These are phyloP conservation scores for Phytophthora capsici DNA, from an alignment of 352 stramenopile species.

Conservation along the genomic window DNA sequence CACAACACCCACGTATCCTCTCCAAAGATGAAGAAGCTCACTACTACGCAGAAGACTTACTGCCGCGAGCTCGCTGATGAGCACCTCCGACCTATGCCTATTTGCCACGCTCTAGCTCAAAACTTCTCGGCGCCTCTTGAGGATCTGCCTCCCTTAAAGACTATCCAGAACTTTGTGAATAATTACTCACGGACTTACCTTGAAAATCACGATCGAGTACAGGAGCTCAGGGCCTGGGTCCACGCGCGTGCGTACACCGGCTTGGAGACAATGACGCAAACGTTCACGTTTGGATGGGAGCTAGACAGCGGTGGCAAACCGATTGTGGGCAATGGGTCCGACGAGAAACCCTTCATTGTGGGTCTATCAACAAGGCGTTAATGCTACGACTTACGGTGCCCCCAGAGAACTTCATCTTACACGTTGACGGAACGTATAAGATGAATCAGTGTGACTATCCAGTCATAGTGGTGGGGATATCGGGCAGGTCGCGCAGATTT, in stretches of 20 bases:
- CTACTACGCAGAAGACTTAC: background rate
- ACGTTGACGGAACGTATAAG: conserved; percentile 10
- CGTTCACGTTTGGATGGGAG: conserved; percentile 5
- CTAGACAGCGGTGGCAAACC: background rate
- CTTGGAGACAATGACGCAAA: background rate
- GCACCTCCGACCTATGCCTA: background rate
- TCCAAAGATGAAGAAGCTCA: background rate
- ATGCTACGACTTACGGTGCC: background rate
- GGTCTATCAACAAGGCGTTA: background rate
- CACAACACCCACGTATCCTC: background rate
- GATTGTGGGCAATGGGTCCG: conserved; percentile 8
- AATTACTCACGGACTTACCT: background rate
- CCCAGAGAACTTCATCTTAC: background rate
- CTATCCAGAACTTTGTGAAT: conserved; percentile 13
- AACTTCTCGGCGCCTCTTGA: conserved; percentile 1
- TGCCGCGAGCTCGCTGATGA: conserved; percentile 1
- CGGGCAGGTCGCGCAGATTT: conserved; percentile 4
- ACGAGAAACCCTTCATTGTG: conserved; percentile 4
- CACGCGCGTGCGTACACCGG: background rate
- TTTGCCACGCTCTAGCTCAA: background rate
- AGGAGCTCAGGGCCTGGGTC: conserved; percentile 2
- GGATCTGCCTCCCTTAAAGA: background rate
- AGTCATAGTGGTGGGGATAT: background rate
- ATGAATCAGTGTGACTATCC: conserved; percentile 1
- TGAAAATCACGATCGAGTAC: conserved; percentile 5